Percentiles rank a stretch among this genome's conserved stretches.
phyloP scores from a whole-genome alignment of 257 asterid species.

The Lycium ferocissimum region DNA sequence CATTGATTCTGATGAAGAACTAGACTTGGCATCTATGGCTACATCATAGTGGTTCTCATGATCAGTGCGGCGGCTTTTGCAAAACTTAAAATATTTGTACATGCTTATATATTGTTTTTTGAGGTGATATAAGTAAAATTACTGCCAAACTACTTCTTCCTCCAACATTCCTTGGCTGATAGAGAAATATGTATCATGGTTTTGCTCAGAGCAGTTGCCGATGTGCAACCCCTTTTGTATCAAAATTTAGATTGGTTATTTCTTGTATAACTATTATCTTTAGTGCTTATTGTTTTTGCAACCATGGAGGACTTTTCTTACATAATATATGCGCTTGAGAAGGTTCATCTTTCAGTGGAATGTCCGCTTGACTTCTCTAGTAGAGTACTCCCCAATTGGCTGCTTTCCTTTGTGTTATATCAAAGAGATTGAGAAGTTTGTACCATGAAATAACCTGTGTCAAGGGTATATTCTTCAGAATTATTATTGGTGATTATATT shows the following conservation, averaged over 20 bases:
- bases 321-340: not conserved
- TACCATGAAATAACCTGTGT: not conserved
- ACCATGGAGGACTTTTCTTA: not conserved
- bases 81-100: constrained; percentile 27
- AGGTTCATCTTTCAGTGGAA: not conserved
- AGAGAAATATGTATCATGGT: not conserved
- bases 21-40: constrained; percentile 85
- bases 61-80: not conserved
- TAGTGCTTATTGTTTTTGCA: not conserved
- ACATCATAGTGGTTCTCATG: constrained; percentile 36
- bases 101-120: not conserved
- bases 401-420: not conserved
- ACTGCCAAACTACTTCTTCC: not conserved
- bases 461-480: not conserved
- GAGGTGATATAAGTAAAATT: constrained; percentile 27
- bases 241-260: not conserved
- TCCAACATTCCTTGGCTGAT: not conserved
- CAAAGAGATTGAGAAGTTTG: constrained; percentile 13
- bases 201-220: not conserved
- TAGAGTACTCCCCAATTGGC: not conserved
- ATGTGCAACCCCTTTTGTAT: not conserved
- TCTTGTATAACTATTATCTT: not conserved
- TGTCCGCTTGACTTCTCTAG: not conserved
- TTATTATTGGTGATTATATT: not conserved
- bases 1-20: constrained; percentile 92